A percentile compares a stretch with the other conserved stretches of the same genome.
These are phyloP conservation scores for Backusella parvicylindrica DNA, from an alignment of 192 early-diverging fungal species.

Conservation along the genomic window DNA sequence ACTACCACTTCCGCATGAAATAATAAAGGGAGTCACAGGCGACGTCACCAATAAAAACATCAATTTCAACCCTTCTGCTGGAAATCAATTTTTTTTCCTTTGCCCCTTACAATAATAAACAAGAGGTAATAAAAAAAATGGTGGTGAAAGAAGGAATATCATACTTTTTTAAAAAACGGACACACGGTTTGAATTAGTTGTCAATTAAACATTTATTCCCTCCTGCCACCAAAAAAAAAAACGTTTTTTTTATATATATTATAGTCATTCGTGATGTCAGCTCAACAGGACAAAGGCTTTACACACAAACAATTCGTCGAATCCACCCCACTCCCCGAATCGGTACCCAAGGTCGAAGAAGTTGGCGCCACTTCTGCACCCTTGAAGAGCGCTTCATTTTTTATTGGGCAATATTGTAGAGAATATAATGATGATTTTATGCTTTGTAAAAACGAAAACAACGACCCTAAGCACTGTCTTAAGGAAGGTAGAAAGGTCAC, in stretches of 20 bases:
- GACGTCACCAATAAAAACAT: neutral
- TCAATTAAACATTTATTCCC: neutral
- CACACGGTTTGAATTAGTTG: neutral
- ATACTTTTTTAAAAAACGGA: neutral
- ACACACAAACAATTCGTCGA: constrained; percentile 65
- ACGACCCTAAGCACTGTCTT: constrained; percentile 87
- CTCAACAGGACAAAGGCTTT: constrained; percentile 20
- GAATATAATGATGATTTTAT: constrained; percentile 96
- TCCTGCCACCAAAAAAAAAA: neutral
- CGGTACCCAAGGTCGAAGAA: constrained; percentile 74
- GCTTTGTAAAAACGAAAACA: constrained; percentile 91
- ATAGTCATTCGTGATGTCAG: constrained; percentile 22
- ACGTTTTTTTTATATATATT: neutral
- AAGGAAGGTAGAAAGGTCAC: constrained; percentile 95
- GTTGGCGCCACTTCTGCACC: constrained; percentile 91
- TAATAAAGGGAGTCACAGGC: neutral
- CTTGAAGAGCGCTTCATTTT: constrained; percentile 89
- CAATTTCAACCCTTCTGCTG: constrained; percentile 2
- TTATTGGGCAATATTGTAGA: constrained; percentile 85
- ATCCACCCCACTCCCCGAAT: constrained; percentile 70
- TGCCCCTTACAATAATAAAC: constrained; percentile 6
- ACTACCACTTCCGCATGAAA: neutral
- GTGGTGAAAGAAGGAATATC: neutral
- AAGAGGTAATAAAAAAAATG: neutral
- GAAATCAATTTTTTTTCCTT: constrained; percentile 1